A percentile compares a stretch with the other conserved stretches of the same genome.
These are phyloP conservation scores for Eucommia ulmoides DNA, from an alignment of 257 asterid genomes.

Conservation along the genomic window DNA sequence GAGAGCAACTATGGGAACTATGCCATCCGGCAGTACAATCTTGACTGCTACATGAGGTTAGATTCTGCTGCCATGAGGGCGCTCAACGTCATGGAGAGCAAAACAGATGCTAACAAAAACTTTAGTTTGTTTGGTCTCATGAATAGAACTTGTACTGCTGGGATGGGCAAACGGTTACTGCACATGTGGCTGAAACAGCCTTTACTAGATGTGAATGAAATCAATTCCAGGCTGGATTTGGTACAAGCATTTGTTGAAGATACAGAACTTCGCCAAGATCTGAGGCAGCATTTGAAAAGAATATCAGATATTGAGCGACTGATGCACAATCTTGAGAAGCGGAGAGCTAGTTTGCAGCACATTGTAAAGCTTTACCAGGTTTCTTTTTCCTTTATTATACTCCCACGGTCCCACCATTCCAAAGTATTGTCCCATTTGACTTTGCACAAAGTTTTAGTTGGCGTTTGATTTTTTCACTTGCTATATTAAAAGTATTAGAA, in stretches of 20 bases:
- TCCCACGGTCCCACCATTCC: no score
- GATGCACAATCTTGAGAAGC: constrained; percentile 63
- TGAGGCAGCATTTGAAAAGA: constrained; percentile 87
- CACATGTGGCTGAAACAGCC: constrained; percentile 97
- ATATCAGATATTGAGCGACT: constrained; percentile 89
- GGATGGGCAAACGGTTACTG: constrained; percentile 92
- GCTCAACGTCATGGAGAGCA: constrained; percentile 93
- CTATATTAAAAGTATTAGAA: no score
- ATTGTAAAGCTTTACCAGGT: constrained; percentile 98
- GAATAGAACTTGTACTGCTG: constrained; percentile 93
- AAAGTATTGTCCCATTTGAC: no score
- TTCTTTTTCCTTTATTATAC: background rate
- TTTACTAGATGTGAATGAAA: constrained; percentile 60
- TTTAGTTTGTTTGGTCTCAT: constrained; percentile 92
- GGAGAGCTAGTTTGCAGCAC: constrained; percentile 61
- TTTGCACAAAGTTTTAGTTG: no score
- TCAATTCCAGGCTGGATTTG: constrained; percentile 68
- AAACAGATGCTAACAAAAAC: constrained; percentile 87
- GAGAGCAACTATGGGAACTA: constrained; percentile 83
- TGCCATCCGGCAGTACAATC: constrained; percentile 52
- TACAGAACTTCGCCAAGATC: constrained; percentile 65
- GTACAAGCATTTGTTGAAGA: constrained; percentile 96
- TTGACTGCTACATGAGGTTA: constrained; percentile 83
- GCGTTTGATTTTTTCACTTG: no score
- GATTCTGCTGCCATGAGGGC: constrained; percentile 99